phyloP scores from a whole-genome alignment of 2,329 filamentous ascomycete genomes.

The Cryoendolithus antarcticus region DNA sequence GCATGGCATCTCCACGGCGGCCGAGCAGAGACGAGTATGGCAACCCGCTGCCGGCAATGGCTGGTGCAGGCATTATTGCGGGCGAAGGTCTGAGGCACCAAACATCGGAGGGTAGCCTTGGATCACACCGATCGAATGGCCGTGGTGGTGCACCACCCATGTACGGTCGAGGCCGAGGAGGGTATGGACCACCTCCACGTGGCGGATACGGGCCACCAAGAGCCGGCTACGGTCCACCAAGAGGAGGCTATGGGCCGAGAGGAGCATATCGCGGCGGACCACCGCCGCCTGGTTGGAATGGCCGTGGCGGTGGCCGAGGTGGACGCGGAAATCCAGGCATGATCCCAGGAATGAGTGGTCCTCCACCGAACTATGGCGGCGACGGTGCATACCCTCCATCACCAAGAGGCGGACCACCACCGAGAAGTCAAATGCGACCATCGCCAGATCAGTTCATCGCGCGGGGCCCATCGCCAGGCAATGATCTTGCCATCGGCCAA shows the following conservation, averaged over 20 bases:
- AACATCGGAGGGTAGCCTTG: conserved; percentile 35
- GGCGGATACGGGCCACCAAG: conserved; percentile 38
- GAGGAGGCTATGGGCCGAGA: conserved; percentile 31
- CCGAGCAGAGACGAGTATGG: conserved; percentile 52
- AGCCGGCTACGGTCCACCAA: conserved; percentile 38
- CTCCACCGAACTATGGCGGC: background rate
- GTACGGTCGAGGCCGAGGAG: conserved; percentile 14
- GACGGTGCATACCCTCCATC: no score
- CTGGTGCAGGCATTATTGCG: conserved; percentile 8
- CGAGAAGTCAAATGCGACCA: conserved; percentile 10
- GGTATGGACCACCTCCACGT: conserved; percentile 21
- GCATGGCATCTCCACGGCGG: conserved; percentile 5
- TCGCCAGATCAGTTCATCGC: conserved; percentile 22
- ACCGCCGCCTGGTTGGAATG: conserved; percentile 22
- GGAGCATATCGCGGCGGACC: conserved; percentile 29
- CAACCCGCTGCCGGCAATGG: conserved; percentile 36
- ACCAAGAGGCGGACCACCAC: conserved; percentile 15
- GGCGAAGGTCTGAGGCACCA: conserved; percentile 31
- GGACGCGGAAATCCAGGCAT: conserved; percentile 15
- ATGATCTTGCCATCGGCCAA: conserved; percentile 39
- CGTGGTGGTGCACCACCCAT: conserved; percentile 9
- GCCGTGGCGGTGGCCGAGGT: conserved; percentile 36
- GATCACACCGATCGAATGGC: conserved; percentile 23
- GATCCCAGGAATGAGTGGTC: conserved; percentile 2
- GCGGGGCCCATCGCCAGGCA: conserved; percentile 8